Percentiles rank a stretch among this genome's conserved stretches.
Conservation (phyloP, 371 early-diverging fungal species). For the Choanephora cucurbitarum region DNA sequence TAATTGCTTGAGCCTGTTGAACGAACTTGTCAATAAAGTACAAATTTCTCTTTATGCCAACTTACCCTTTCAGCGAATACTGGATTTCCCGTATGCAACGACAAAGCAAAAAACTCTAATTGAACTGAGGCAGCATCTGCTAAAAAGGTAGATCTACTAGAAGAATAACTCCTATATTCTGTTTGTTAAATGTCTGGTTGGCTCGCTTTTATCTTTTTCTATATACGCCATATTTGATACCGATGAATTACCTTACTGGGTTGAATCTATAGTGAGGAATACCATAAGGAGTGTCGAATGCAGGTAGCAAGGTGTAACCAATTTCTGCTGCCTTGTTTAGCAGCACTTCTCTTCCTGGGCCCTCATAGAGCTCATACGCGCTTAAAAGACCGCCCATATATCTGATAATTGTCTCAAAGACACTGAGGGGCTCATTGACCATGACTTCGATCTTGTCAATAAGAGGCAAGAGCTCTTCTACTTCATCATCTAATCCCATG, state of each 20-base stretch:
- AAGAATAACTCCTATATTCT: not conserved
- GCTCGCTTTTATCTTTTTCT: no score
- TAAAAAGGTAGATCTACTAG: constrained; percentile 31
- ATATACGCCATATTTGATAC: not conserved
- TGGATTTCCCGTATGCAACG: constrained; percentile 66
- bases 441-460: constrained; percentile 52
- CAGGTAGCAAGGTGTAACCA: constrained; percentile 51
- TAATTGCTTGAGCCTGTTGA: constrained; percentile 60
- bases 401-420: constrained; percentile 90
- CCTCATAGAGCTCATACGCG: constrained; percentile 70
- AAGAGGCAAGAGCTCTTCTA: constrained; percentile 60
- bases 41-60: constrained; percentile 44
- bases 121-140: constrained; percentile 88
- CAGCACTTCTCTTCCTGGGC: constrained; percentile 21
- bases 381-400: constrained; percentile 85
- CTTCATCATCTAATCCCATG: constrained; percentile 77
- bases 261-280: constrained; percentile 52
- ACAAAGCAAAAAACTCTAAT: constrained; percentile 81
- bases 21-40: constrained; percentile 68
- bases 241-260: constrained; percentile 23
- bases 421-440: constrained; percentile 49
- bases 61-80: constrained; percentile 57
- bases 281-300: constrained; percentile 63
- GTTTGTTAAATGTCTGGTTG: not conserved
- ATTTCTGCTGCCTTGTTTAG: constrained; percentile 54